Conservation (phyloP, 2,329 filamentous ascomycete genomes). For the Cladorrhinum sp. region DNA sequence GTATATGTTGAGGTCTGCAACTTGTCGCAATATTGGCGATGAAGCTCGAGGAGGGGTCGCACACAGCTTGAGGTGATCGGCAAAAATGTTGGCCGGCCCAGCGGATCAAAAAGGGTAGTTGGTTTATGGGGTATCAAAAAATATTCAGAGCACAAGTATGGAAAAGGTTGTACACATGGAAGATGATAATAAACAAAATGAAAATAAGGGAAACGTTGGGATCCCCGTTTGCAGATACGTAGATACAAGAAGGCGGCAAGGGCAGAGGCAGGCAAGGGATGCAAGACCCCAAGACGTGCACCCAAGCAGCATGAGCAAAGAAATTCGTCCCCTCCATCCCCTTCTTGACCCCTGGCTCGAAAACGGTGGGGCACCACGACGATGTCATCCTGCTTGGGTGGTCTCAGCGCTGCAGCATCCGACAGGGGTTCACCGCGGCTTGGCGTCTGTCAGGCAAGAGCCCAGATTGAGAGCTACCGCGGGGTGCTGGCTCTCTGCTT, state of each 20-base stretch:
- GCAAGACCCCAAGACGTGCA: not conserved
- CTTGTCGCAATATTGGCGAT: not conserved
- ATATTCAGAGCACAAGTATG: not conserved
- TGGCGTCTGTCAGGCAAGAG: not conserved
- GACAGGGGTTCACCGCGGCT: constrained; percentile 1
- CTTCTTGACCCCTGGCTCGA: not conserved
- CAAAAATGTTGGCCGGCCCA: constrained; percentile 5
- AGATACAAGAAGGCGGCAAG: not conserved
- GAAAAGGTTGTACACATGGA: not conserved
- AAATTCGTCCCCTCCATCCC: not conserved
- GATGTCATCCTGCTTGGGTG: constrained; percentile 4
- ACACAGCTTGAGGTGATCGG: not conserved
- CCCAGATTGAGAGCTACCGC: not conserved
- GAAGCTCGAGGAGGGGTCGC: constrained; percentile 1
- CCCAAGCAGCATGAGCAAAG: not conserved
- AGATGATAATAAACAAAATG: not conserved
- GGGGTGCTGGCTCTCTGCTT: not conserved
- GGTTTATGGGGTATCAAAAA: not conserved
- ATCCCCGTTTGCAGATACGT: not conserved
- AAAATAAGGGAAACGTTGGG: not conserved
- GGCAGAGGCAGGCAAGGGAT: not conserved
- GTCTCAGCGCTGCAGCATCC: constrained; percentile 4
- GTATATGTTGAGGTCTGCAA: not conserved
- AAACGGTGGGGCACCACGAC: constrained; percentile 9
- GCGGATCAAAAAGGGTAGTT: not conserved